Percentiles rank a stretch among this genome's conserved stretches.
phyloP scores from a whole-genome alignment of 2,329 filamentous ascomycete genomes.

The Aspergillus persii region DNA sequence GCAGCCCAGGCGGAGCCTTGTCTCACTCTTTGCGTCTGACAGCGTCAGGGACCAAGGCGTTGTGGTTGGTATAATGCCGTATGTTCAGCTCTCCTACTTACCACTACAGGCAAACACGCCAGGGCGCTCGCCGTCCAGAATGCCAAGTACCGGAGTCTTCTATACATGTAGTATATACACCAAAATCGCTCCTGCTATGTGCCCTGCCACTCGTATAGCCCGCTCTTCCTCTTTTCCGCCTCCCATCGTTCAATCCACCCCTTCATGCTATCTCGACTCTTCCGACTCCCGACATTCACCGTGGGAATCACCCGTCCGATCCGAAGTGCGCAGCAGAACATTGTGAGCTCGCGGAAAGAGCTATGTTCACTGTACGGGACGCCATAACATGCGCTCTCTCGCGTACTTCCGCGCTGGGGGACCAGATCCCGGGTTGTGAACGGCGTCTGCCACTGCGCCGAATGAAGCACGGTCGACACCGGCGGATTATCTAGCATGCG shows the following conservation, averaged over 20 bases:
- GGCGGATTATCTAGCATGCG: constrained; percentile 62
- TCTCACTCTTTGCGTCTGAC: no score
- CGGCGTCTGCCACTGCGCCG: constrained; percentile 69
- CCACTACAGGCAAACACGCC: no score
- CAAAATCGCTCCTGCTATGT: background rate
- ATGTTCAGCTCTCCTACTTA: no score
- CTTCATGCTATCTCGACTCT: constrained; percentile 65
- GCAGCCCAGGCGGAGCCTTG: no score
- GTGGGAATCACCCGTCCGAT: constrained; percentile 92
- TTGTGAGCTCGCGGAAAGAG: constrained; percentile 87
- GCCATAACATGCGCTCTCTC: constrained; percentile 81
- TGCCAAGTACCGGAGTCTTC: no score
- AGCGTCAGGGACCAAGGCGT: no score
- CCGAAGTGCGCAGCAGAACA: constrained; percentile 84
- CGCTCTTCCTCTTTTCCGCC: constrained; percentile 60
- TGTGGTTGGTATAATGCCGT: no score
- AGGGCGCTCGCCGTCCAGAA: no score
- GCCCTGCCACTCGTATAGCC: constrained; percentile 51
- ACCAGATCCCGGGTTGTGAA: constrained; percentile 72
- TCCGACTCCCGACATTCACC: constrained; percentile 74
- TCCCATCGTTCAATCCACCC: constrained; percentile 65
- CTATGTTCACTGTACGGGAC: constrained; percentile 97
- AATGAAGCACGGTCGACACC: constrained; percentile 64
- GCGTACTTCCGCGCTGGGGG: constrained; percentile 79
- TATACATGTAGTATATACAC: background rate